Base-by-base conservation (phyloP, 2,329 filamentous ascomycete species). In the Alternaria consortialis region DNA sequence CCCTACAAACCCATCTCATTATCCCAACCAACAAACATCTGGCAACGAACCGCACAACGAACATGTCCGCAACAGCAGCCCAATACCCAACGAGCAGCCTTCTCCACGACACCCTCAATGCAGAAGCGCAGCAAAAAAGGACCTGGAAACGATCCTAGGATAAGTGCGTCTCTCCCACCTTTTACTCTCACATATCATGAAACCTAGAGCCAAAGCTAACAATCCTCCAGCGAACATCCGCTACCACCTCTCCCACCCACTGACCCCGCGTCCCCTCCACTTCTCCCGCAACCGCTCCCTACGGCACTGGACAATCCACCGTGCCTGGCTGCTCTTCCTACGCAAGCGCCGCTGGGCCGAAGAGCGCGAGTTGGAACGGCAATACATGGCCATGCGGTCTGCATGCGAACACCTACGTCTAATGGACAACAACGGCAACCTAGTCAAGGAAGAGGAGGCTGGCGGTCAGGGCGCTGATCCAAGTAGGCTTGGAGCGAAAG, bases 291-390 rank as follows among this genome's bases (percentile, higher is more conserved):
- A 91, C 80, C 90, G 95, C 58, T 87, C 89, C 80, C 88, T 99
- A 66, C 92, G 95, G 47, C 95, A 99, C 85, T 99, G 95, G 95
- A 98, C 95, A 53, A 98, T 99, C 80, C 94, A 98, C 84, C 93
- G 95, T 71, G 94, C 94, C 23, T 98, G 94, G 93, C 86, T 92
- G 73, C 85, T 98, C 31, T 91, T 90, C 81, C 88, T 90, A 72
- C 86, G 89, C 69, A 87, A 91, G 76, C 85, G 89, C 72, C 88
- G 89, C 50, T 83, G 86, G 66, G 81, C 83, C 36, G 85, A 88
- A 53, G 85, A 91, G 76, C 82, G 85, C 56, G 92, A 94, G 77
- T 85, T 97, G 47, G 88, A 93, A 81, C 85, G 91, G 42, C 88
- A 88, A 83, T 93, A 94, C 81, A 90, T 92, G 75, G 88, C 87